Percentiles rank a stretch among this genome's conserved stretches.
Conservation (phyloP, 2,329 filamentous ascomycete genomes). For the Hymenoscyphus linearis region DNA sequence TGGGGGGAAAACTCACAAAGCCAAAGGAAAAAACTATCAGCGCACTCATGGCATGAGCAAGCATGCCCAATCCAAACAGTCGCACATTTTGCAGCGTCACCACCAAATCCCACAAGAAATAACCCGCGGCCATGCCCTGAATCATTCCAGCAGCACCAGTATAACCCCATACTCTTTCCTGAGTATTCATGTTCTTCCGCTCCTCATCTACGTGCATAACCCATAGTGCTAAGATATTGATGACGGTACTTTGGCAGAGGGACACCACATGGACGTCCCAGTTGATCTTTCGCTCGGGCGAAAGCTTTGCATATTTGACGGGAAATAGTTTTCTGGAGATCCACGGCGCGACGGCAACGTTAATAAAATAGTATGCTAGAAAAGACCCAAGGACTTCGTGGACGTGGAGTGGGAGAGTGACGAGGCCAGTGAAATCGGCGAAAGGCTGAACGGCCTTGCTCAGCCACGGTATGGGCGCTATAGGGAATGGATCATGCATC, state of each 20-base stretch:
- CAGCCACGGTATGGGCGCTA: slow-evolving; percentile 52
- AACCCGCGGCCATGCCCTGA: slow-evolving; percentile 71
- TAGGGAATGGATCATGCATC: slow-evolving; percentile 70
- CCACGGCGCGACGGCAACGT: slow-evolving; percentile 60
- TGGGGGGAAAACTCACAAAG: slow-evolving; percentile 55
- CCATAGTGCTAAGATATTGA: slow-evolving; percentile 70
- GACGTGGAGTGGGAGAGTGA: slow-evolving; percentile 67
- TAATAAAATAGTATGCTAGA: slow-evolving; percentile 63
- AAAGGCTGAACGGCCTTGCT: slow-evolving; percentile 53
- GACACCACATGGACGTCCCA: slow-evolving; percentile 86
- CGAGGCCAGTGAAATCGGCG: slow-evolving; percentile 55
- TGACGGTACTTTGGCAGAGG: slow-evolving; percentile 69
- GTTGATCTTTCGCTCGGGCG: slow-evolving; percentile 60
- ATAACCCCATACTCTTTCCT: slow-evolving; percentile 72
- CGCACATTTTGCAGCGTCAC: slow-evolving; percentile 63
- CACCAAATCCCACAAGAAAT: slow-evolving; percentile 78
- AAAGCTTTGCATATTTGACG: slow-evolving; percentile 55
- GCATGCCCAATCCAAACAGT: slow-evolving; percentile 54
- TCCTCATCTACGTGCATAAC: slow-evolving; percentile 66
- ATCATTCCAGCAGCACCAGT: slow-evolving; percentile 66
- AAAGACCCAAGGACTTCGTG: slow-evolving; percentile 69
- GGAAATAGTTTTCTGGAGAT: slow-evolving; percentile 60
- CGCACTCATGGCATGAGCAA: slow-evolving; percentile 72
- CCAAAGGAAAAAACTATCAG: slow-evolving; percentile 70
- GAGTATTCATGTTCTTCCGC: slow-evolving; percentile 58